A percentile compares a stretch with the other conserved stretches of the same genome.
Evolutionary conservation across 441 rosid genomes (phyloP).

Genomic region (Gossypium schwendimanii): DNA sequence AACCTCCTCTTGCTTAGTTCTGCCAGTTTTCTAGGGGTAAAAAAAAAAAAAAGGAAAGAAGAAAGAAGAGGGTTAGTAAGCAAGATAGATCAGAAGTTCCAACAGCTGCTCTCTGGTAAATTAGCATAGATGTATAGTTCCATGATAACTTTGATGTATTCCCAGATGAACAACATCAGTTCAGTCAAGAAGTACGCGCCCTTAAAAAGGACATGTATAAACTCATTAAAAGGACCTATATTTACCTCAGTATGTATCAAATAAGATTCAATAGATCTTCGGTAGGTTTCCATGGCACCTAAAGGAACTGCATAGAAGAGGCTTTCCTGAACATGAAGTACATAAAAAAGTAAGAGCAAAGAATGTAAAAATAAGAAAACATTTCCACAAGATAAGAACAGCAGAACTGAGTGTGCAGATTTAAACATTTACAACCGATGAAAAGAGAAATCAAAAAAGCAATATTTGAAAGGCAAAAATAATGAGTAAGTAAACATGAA

Average conservation of each 20-base stretch:
- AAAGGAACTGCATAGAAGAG: conserved; percentile 83
- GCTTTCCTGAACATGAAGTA: conserved; percentile 65
- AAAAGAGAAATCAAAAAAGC: neutral
- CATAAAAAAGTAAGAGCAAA: conserved; percentile 6
- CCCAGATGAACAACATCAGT: neutral
- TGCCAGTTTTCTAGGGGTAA: conserved; percentile 52
- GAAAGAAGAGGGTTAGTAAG: conserved; percentile 2
- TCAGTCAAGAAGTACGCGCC: neutral
- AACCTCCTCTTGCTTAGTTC: conserved; percentile 76
- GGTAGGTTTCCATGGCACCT: conserved; percentile 77
- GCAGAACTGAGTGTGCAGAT: neutral
- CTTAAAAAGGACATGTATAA: conserved; percentile 5
- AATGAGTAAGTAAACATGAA: conserved; percentile 5
- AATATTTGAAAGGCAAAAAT: neutral
- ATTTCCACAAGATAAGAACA: neutral
- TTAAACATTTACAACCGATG: neutral
- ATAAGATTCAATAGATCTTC: conserved; percentile 74
- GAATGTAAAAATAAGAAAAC: neutral
- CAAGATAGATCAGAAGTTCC: conserved; percentile 4
- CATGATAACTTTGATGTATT: neutral
- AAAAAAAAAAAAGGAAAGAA: neutral
- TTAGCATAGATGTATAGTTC: neutral
- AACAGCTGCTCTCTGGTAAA: neutral
- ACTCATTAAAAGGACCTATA: conserved; percentile 6
- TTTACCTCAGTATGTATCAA: conserved; percentile 61